Conservation (phyloP, 2,329 filamentous ascomycete species). For the Aureobasidium subglaciale region DNA sequence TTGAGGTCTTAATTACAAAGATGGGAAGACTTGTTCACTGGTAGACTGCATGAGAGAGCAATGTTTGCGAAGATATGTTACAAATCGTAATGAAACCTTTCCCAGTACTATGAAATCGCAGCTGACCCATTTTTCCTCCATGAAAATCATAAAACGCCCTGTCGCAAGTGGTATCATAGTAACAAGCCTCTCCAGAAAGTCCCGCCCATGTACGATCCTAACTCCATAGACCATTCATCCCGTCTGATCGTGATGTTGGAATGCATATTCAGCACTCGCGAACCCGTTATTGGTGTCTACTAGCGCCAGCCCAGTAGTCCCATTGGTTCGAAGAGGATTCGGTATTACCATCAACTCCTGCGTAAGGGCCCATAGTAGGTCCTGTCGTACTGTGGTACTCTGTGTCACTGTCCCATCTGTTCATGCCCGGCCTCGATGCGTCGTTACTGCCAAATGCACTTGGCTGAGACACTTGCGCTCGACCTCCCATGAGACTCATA, state of each 20-base stretch:
- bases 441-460: not conserved
- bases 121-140: not conserved
- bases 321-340: conserved; percentile 1
- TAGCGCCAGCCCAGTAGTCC: conserved; percentile 15
- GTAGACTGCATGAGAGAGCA: not conserved
- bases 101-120: not conserved
- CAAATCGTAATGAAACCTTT: not conserved
- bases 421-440: not conserved
- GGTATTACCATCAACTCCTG: not conserved
- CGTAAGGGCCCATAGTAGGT: not conserved
- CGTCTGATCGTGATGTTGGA: not conserved
- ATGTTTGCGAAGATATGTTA: not conserved
- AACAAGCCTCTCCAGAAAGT: not conserved
- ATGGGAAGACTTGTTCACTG: not conserved
- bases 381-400: conserved; percentile 5
- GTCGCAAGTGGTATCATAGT: conserved; percentile 8
- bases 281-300: conserved; percentile 11
- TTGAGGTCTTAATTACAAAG: no score
- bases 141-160: not conserved
- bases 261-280: not conserved
- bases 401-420: conserved; percentile 9
- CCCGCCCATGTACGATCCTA: not conserved
- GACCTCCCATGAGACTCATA: not conserved
- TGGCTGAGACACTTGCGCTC: not conserved
- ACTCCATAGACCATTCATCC: not conserved